These are phyloP conservation scores for Cyclanthera cordifolia DNA, from an alignment of 306 rosid genomes.

Conservation along the genomic window DNA sequence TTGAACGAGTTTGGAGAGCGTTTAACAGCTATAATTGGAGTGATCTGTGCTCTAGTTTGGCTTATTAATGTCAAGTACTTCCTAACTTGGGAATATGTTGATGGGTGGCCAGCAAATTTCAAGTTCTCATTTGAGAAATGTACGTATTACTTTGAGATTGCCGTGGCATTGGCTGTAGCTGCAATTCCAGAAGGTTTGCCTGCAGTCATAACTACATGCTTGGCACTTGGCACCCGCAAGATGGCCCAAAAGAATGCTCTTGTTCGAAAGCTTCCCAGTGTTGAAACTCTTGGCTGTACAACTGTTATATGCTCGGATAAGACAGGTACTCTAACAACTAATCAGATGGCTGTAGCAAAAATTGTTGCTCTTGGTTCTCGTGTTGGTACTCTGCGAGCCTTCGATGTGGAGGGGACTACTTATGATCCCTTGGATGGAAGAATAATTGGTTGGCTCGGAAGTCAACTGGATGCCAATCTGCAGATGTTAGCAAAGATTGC, in stretches of 20 bases:
- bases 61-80: slow-evolving; percentile 40
- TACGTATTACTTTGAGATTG: slow-evolving; percentile 39
- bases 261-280: slow-evolving; percentile 55
- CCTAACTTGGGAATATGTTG: slow-evolving; percentile 33
- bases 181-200: slow-evolving; percentile 49
- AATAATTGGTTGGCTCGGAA: slow-evolving; percentile 39
- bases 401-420: slow-evolving; percentile 53
- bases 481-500: slow-evolving; percentile 45
- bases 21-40: slow-evolving; percentile 32
- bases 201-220: slow-evolving; percentile 40
- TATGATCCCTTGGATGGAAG: slow-evolving; percentile 45
- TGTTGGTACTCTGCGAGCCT: slow-evolving; percentile 31
- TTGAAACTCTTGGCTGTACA: slow-evolving; percentile 42
- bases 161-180: slow-evolving; percentile 49
- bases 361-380: slow-evolving; percentile 42
- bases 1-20: slow-evolving; percentile 37
- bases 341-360: slow-evolving; percentile 57
- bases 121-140: slow-evolving; percentile 45
- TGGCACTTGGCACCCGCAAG: slow-evolving; percentile 43
- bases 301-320: slow-evolving; percentile 45
- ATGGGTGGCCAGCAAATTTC: slow-evolving; percentile 35
- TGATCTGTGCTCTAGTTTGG: slow-evolving; percentile 36
- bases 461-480: slow-evolving; percentile 43
- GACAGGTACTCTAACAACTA: slow-evolving; percentile 40
- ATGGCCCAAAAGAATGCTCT: slow-evolving; percentile 53